Evolutionary conservation across 805 yeast genomes (phyloP).

Genomic region (Wickerhamomyces rabaulensis): DNA sequence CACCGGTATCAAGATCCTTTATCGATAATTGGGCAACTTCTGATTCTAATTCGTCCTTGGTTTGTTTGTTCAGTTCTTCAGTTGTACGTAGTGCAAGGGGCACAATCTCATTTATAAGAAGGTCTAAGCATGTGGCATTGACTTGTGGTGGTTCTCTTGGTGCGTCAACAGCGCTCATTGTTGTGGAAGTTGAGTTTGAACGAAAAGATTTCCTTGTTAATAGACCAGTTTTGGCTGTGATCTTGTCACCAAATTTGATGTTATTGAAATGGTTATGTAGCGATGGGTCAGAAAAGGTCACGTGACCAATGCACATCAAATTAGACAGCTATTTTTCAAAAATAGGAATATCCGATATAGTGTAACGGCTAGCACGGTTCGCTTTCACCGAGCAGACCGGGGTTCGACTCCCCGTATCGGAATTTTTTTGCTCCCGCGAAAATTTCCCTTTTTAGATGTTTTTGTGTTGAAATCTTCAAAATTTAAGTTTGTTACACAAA

Average conservation of each 20-base stretch:
- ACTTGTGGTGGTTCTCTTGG: constrained; percentile 26
- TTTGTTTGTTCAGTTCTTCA: constrained; percentile 31
- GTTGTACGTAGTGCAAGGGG: constrained; percentile 68
- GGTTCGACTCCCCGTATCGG: constrained; percentile 89
- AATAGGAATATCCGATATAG: constrained; percentile 70
- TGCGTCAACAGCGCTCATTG: not conserved
- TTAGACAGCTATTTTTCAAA: constrained; percentile 32
- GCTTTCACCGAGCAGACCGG: constrained; percentile 83
- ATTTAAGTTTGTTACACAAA: too few species aligned
- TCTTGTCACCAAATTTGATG: too few species aligned
- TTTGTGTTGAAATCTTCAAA: constrained; percentile 68
- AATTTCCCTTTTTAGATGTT: constrained; percentile 57
- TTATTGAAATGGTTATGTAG: too few species aligned
- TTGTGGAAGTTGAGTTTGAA: too few species aligned
- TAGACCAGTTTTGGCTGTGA: too few species aligned
- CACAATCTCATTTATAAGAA: constrained; percentile 69
- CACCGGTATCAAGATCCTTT: constrained; percentile 31
- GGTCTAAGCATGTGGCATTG: constrained; percentile 52
- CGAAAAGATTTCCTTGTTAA: too few species aligned
- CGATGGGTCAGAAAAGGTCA: not conserved
- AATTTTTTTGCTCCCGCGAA: too few species aligned
- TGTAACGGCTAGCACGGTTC: constrained; percentile 82
- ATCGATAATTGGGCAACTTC: constrained; percentile 10
- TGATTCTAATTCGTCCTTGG: constrained; percentile 8
- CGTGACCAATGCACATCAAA: not conserved